These are phyloP conservation scores for Septoria linicola DNA, from an alignment of 2,329 filamentous ascomycete genomes.

Conservation along the genomic window DNA sequence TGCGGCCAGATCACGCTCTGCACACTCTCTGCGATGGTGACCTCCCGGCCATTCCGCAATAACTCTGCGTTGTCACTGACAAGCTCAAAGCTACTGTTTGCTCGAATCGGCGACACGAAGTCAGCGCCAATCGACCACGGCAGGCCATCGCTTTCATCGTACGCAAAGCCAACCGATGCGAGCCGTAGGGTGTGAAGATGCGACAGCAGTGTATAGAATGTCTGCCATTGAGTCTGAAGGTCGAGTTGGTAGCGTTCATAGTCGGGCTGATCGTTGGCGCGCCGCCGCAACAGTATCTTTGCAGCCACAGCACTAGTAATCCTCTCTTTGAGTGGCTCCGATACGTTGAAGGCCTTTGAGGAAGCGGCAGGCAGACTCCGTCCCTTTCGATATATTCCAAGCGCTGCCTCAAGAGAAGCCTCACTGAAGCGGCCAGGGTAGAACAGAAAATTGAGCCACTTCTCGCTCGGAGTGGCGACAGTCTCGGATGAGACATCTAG, in stretches of 20 bases:
- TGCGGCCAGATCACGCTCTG: slow-evolving; percentile 4
- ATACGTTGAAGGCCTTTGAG: slow-evolving; percentile 45
- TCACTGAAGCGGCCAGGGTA: slow-evolving; percentile 78
- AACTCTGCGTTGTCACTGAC: slow-evolving; percentile 64
- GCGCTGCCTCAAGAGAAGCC: slow-evolving; percentile 76
- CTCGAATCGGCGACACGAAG: slow-evolving; percentile 72
- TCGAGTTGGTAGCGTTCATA: slow-evolving; percentile 72
- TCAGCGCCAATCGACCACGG: slow-evolving; percentile 85
- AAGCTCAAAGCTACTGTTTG: slow-evolving; percentile 74
- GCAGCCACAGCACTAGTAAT: slow-evolving; percentile 71
- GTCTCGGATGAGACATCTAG: slow-evolving; percentile 32
- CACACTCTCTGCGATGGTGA: neutral
- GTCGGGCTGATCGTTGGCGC: slow-evolving; percentile 65
- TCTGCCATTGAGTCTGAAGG: slow-evolving; percentile 80
- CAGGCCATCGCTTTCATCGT: slow-evolving; percentile 68
- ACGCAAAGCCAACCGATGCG: slow-evolving; percentile 74
- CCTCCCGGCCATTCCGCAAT: slow-evolving; percentile 9
- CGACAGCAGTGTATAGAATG: slow-evolving; percentile 80
- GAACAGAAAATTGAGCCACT: slow-evolving; percentile 83
- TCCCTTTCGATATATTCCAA: slow-evolving; percentile 75
- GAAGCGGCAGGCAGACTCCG: slow-evolving; percentile 43
- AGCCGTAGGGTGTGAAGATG: slow-evolving; percentile 84
- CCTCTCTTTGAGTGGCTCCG: slow-evolving; percentile 68
- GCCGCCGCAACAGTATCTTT: slow-evolving; percentile 64
- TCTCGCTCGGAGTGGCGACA: slow-evolving; percentile 53